phyloP scores from a whole-genome alignment of 768 basidiomycete species.

The Arthromyces matolae region DNA sequence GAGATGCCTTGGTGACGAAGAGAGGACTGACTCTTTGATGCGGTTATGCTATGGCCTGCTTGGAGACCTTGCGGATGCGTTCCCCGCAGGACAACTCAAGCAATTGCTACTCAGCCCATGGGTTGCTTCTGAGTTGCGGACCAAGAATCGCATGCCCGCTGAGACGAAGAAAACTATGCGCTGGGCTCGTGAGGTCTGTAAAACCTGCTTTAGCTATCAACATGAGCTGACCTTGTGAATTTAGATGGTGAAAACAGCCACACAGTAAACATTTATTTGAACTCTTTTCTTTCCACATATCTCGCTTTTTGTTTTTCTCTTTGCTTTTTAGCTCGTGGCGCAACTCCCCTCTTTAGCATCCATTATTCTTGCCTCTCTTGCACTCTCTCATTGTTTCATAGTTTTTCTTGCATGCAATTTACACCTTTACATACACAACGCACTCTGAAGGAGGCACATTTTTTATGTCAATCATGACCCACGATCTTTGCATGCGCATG shows the following conservation, averaged over 20 bases:
- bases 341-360: constrained; percentile 4
- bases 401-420: constrained; percentile 49
- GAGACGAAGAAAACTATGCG: constrained; percentile 88
- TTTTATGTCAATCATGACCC: constrained; percentile 40
- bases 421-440: constrained; percentile 31
- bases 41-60: constrained; percentile 80
- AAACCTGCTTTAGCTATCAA: neutral
- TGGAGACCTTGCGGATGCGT: constrained; percentile 90
- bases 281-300: constrained; percentile 17
- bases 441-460: constrained; percentile 74
- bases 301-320: constrained; percentile 15
- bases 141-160: constrained; percentile 65
- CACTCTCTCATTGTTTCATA: constrained; percentile 13
- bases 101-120: constrained; percentile 74
- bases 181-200: constrained; percentile 87
- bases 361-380: neutral
- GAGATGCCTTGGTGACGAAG: constrained; percentile 74
- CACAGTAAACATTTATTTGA: constrained; percentile 49
- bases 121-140: constrained; percentile 70
- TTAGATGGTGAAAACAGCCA: constrained; percentile 79
- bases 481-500: constrained; percentile 51
- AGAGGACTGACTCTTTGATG: constrained; percentile 74
- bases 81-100: constrained; percentile 79
- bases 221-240: constrained; percentile 3
- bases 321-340: constrained; percentile 6